phyloP scores from a whole-genome alignment of 305 asterid species.

The Fraxinus dipetala region DNA sequence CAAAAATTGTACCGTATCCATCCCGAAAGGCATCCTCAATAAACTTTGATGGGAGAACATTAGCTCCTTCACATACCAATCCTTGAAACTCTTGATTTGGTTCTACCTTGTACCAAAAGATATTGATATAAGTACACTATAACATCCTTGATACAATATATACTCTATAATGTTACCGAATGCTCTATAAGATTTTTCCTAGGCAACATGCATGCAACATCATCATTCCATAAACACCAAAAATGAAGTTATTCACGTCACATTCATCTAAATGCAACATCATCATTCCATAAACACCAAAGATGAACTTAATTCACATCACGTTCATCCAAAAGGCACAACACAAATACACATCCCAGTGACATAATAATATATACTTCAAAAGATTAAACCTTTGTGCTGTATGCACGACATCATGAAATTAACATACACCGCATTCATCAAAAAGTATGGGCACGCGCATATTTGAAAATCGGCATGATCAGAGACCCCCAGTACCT shows the following conservation, averaged over 20 bases:
- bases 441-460: not conserved
- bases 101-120: conserved; percentile 81
- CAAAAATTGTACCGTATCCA: conserved; percentile 69
- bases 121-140: conserved; percentile 28
- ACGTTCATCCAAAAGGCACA: not conserved
- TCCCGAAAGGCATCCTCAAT: conserved; percentile 88
- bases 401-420: not conserved
- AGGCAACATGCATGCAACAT: conserved; percentile 4
- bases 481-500: conserved; percentile 41
- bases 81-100: conserved; percentile 98
- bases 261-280: not conserved
- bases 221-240: not conserved
- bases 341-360: not conserved
- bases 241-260: not conserved
- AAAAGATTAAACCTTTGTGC: not conserved
- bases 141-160: not conserved
- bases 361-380: not conserved
- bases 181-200: not conserved
- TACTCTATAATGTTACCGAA: not conserved
- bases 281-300: not conserved
- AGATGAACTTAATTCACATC: not conserved
- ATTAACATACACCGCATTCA: not conserved
- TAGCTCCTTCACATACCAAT: conserved; percentile 95
- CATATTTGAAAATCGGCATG: not conserved
- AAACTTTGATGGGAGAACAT: conserved; percentile 84